Evolutionary conservation across 73 alveolate genomes (phyloP).

Genomic region (Paramecium pentaurelia): DNA sequence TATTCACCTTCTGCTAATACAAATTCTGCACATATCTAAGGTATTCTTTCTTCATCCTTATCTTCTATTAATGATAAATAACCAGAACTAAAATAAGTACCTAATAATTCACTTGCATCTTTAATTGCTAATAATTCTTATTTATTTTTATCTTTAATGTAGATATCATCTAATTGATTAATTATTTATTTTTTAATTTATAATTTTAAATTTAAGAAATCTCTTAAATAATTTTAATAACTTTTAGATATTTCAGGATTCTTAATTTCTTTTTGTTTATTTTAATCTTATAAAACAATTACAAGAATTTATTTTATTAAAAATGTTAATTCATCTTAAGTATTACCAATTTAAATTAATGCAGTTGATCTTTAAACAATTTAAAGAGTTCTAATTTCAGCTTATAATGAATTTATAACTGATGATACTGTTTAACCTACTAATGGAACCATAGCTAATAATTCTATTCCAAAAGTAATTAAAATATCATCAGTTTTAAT

Average conservation of each 20-base stretch:
- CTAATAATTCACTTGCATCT: background rate
- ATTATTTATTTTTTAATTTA: background rate
- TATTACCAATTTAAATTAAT: background rate
- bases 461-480: background rate
- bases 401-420: background rate
- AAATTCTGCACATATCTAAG: background rate
- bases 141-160: background rate
- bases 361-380: background rate
- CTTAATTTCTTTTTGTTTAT: background rate
- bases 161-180: background rate
- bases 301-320: background rate
- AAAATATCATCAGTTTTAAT: background rate
- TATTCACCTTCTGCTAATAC: background rate
- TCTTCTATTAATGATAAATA: background rate
- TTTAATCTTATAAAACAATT: background rate
- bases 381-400: background rate
- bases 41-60: background rate
- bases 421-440: background rate
- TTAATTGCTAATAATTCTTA: background rate
- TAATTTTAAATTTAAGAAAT: background rate
- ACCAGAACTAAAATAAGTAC: background rate
- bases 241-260: background rate
- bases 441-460: background rate
- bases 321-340: background rate
- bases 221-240: background rate